A percentile compares a stretch with the other conserved stretches of the same genome.
These are phyloP conservation scores for Paraglomus occultum DNA, from an alignment of 192 early-diverging fungal species.

Conservation along the genomic window DNA sequence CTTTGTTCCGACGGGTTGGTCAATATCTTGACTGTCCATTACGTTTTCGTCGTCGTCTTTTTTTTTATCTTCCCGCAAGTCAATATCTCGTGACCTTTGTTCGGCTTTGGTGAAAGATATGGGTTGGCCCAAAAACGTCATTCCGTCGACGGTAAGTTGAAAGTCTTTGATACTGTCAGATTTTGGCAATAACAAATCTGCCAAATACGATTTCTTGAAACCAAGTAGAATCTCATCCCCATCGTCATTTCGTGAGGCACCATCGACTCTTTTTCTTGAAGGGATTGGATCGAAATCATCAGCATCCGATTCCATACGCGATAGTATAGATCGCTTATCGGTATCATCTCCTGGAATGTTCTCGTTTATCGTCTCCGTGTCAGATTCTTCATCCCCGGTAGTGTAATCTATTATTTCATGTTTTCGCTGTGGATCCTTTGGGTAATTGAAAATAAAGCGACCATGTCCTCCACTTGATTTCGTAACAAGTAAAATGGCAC, in stretches of 20 bases:
- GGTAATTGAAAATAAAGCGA: conserved; percentile 75
- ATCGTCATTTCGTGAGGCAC: conserved; percentile 29
- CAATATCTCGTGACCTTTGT: conserved; percentile 27
- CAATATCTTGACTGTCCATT: conserved; percentile 50
- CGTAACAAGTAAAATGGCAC: conserved; percentile 63
- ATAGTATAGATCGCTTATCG: conserved; percentile 12
- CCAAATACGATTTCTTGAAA: conserved; percentile 73
- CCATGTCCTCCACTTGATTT: conserved; percentile 64
- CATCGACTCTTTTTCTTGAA: conserved; percentile 28
- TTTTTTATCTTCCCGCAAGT: conserved; percentile 34
- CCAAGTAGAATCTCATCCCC: conserved; percentile 51
- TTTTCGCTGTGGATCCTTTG: conserved; percentile 42
- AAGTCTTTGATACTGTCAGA: conserved; percentile 80
- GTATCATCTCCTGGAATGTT: conserved; percentile 2
- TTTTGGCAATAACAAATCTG: conserved; percentile 87
- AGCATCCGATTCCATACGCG: conserved; percentile 21
- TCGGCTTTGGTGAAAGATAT: conserved; percentile 38
- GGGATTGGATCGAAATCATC: background rate
- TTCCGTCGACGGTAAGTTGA: conserved; percentile 81
- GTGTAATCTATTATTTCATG: conserved; percentile 2
- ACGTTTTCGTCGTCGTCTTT: conserved; percentile 52
- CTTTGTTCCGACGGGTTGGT: background rate
- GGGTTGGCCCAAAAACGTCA: conserved; percentile 82
- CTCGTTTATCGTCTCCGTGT: conserved; percentile 1
- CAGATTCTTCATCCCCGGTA: background rate